Base-by-base conservation (phyloP, 345 rosid species). In the Eucalyptus cloeziana region DNA sequence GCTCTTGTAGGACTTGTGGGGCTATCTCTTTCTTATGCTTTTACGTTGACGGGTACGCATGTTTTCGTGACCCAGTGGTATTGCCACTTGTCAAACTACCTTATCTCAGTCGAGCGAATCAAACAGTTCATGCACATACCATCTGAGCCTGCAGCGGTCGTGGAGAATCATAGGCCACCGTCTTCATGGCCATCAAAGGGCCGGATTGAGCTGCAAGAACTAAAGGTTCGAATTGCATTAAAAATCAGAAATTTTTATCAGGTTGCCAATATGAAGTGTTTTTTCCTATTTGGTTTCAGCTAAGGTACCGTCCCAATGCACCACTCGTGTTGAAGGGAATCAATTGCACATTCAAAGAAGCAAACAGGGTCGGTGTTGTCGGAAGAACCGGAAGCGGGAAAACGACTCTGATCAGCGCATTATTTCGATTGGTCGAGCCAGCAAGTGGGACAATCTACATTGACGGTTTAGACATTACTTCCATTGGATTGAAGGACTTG, bases 371-470 rank as follows among this genome's bases (percentile, higher is more conserved):
- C 3, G 98, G 99, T 67, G 96, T 96, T 69, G 99, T 97, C 14
- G 98, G 98, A 85, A 93, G 99, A 86, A 96, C 99, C 0, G 98
- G 99, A 92, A 96, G 99, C 40, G 99, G 99, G 27, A 97, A 97
- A 93, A 94, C 98, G 16, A 96, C 99, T 4, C 90, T 96, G 13
- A 96, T 97, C 91, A 95, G 96, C 50, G 97, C 99, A 9, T 92
- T 97, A 91, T 97, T 97, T 90, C 97, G 97, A 19, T 91, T 97
- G 69, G 98, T 97, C 4, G 99, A 97, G 90, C 97, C 98, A 58
- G 93, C 94, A 90, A 91, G 95, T 86, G 98, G 99, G 33, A 90
- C 85, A 85, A 96, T 97, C 80, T 91, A 93, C 79, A 94, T 97
- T 24, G 99, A 96, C 90, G 96, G 94, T 62, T 89, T 96, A 87